Evolutionary conservation across 495 filamentous ascomycete species (phyloP).

Genomic region (Penicillium mononematosum): DNA sequence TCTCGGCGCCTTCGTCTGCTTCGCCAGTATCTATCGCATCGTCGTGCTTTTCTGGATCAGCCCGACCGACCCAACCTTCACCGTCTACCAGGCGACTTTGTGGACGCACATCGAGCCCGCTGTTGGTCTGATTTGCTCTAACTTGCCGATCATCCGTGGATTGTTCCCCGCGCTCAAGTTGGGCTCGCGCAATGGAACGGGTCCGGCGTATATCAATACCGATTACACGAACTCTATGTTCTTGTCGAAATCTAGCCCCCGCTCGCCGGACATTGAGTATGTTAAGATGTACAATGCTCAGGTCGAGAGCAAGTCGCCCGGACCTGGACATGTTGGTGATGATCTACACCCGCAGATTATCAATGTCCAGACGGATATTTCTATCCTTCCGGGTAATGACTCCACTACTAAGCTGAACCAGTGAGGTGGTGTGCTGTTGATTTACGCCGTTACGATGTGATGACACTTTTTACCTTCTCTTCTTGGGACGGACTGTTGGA

Average conservation of each 20-base stretch:
- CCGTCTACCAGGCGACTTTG: conserved; percentile 49
- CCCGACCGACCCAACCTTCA: conserved; percentile 45
- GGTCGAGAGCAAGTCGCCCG: conserved; percentile 4
- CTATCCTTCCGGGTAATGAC: conserved; percentile 21
- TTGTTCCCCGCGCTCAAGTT: conserved; percentile 45
- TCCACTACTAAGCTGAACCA: conserved; percentile 11
- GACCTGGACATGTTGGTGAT: conserved; percentile 14
- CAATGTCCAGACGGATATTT: conserved; percentile 33
- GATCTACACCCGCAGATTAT: conserved; percentile 28
- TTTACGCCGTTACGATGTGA: conserved; percentile 22
- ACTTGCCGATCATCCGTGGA: conserved; percentile 56
- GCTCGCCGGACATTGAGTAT: conserved; percentile 32
- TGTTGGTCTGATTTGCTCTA: conserved; percentile 56
- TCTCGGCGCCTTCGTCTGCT: conserved; percentile 49
- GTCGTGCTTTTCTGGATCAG: conserved; percentile 57
- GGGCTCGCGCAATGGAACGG: conserved; percentile 23
- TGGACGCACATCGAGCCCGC: conserved; percentile 61
- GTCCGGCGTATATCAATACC: conserved; percentile 33
- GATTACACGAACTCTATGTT: conserved; percentile 30
- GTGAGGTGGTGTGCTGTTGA: background rate
- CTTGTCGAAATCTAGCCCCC: conserved; percentile 25
- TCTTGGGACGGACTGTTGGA: background rate
- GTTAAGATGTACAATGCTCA: conserved; percentile 30
- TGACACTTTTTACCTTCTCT: conserved; percentile 7
- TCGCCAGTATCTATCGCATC: conserved; percentile 51